Base-by-base conservation (phyloP, 805 yeast genomes). In the Wickerhamomyces bisporus region DNA sequence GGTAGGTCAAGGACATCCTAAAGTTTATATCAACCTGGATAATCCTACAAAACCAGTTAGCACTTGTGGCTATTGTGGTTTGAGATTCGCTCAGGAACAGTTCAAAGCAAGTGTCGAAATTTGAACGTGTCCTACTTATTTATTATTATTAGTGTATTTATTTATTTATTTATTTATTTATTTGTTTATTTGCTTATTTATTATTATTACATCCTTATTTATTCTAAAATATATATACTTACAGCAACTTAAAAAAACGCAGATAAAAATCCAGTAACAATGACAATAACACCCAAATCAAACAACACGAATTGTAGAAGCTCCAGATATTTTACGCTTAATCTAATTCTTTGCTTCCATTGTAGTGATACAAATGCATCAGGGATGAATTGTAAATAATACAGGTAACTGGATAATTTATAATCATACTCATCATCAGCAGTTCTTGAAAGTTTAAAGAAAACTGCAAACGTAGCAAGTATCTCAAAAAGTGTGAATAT, bases 61-160 rank as follows among this genome's bases (percentile, higher is more conserved):
- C 36, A 68, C 83, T 15, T 86, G 95, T 65, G 86, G 86, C 8
- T 86, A 86, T 68, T 86, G 95, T 64, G 88, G 88, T 4, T 68
- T 77, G 51, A 71, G 82, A 55, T 81, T 69, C 53, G 53, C 53
- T n/a, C 50, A 48, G 44, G 50, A 48, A 31, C 32, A 33, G 2
- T 48, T 38, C 32, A 44, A 41, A 24, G 44, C 21, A 8, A 52
- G 45, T 18, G 36, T 50, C 30, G 42, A 44, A 14, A 41, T 19
- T 7, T 39, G 30, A 21, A n/a, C 4, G 3, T 10, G 18, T 3
- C 14, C 19, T 31, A 38, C 30, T 38, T 38, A 34, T 34, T 34
- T 11, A 23, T 6, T 6, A 12, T 32, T 16, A 25, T 20, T 29
- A 14, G 15, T 9, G 14, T 37, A 39, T 35, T 30, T 43, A 38